Conservation (phyloP, 371 early-diverging fungal species). For the Lichtheimia ramosa region DNA sequence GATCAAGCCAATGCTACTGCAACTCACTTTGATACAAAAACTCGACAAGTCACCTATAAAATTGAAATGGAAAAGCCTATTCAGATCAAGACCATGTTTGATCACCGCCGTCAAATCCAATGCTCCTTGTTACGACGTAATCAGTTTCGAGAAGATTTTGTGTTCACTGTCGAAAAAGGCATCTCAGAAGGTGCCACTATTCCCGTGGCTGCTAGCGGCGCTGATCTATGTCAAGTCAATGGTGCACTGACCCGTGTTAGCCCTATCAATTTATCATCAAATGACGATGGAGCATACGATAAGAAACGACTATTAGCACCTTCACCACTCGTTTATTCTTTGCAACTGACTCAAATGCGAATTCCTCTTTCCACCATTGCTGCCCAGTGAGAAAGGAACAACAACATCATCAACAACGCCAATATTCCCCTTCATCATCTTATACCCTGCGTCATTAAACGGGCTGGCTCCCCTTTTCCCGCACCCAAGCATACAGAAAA, state of each 20-base stretch:
- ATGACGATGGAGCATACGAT: neutral
- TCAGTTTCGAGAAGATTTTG: conserved; percentile 27
- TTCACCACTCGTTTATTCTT: conserved; percentile 33
- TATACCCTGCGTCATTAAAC: too few relatives aligned
- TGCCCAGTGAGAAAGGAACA: conserved; percentile 10
- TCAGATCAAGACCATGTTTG: conserved; percentile 45
- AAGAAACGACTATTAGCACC: conserved; percentile 31
- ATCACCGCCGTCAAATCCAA: conserved; percentile 43
- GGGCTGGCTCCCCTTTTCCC: neutral
- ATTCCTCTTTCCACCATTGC: conserved; percentile 46
- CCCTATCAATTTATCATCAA: neutral
- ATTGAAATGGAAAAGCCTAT: conserved; percentile 42
- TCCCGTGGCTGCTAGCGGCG: conserved; percentile 26
- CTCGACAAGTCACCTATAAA: conserved; percentile 33
- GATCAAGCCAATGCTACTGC: conserved; percentile 37
- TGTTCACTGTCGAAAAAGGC: conserved; percentile 42
- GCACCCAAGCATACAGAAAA: neutral
- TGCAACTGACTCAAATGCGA: conserved; percentile 43
- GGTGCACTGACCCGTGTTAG: conserved; percentile 33
- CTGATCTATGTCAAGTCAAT: conserved; percentile 32
- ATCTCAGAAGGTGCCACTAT: conserved; percentile 35
- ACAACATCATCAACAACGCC: neutral
- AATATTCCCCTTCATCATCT: too few relatives aligned
- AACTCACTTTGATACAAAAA: conserved; percentile 30
- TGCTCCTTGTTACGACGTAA: conserved; percentile 31